Base-by-base conservation (phyloP, 1,139 yeast species). In the Yueomyces sp. region DNA sequence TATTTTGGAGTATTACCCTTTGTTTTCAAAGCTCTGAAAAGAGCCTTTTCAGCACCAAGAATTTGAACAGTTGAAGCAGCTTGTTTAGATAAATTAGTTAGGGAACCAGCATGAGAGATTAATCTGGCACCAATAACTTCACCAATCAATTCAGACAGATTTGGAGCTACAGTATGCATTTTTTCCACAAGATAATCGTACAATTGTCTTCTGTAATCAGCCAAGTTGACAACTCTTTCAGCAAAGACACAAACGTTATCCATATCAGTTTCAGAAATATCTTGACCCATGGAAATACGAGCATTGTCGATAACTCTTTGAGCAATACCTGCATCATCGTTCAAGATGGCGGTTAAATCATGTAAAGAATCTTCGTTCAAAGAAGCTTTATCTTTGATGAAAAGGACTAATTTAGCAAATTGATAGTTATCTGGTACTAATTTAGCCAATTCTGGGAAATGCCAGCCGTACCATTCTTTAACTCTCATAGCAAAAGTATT, bases 381-480 rank as follows among this genome's bases (percentile, higher is more conserved):
- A 45, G 86, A 75, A 46, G 87, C 72, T 73, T 93, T 93, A 70
- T 91, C 95, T 69, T 80, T 77, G 63, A 91, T 85, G 68, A 74
- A 74, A 52, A 87, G 70, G 49, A 87, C 86, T 52, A 89, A 75
- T 65, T 75, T 80, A 56, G 96, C 96, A 66, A 77, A 91, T 52
- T 76, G 72, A 68, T 84, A 83, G 72, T 89, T 89, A 70, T 91
- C 98, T 55, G 86, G 81, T 50, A 87, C 91, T 65, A 91, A 76
- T 70, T 86, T 87, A 56, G 96, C 95, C 72, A 91, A 78, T 71
- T 91, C 98, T 46, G 98, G 98, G 79, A 91, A 91, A 67, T 91
- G 98, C 98, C 98, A 91, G 54, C 97, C 97, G 69, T 91, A 91
- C 98, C 98, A 91, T 71, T 91, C 98, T 75, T 91, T 91, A 62